phyloP scores from a whole-genome alignment of 768 basidiomycete genomes.

The Kwoniella pini region DNA sequence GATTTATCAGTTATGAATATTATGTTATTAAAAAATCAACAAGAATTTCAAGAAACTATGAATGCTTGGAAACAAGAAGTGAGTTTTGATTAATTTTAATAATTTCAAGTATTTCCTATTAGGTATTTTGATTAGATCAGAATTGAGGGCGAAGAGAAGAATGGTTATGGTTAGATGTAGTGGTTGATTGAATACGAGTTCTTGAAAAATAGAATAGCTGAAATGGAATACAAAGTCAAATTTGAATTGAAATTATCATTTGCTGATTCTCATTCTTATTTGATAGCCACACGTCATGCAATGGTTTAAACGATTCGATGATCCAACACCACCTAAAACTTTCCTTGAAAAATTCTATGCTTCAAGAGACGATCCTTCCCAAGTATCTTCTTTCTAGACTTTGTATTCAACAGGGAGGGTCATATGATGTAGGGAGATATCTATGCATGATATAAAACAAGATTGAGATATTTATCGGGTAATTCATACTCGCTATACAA shows the following conservation, averaged over 20 bases:
- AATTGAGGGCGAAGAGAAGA: too few relatives aligned
- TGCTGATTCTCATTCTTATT: background rate
- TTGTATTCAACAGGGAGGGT: background rate
- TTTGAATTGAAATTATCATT: background rate
- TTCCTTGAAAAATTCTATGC: conserved; percentile 55
- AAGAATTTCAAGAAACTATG: conserved; percentile 91
- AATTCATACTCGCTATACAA: too few relatives aligned
- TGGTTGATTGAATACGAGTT: too few relatives aligned
- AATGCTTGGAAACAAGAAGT: conserved; percentile 85
- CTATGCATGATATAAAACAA: conserved; percentile 2
- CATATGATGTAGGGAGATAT: background rate
- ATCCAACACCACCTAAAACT: conserved; percentile 46
- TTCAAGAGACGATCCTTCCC: conserved; percentile 51
- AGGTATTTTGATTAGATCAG: too few relatives aligned
- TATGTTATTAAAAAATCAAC: conserved; percentile 75
- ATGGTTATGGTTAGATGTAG: too few relatives aligned
- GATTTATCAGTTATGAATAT: conserved; percentile 83
- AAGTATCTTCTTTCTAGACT: conserved; percentile 42
- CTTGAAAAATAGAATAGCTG: too few relatives aligned
- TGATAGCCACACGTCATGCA: conserved; percentile 51
- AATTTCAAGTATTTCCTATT: too few relatives aligned
- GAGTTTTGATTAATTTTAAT: conserved; percentile 21
- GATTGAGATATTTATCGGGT: too few relatives aligned
- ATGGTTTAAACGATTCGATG: conserved; percentile 54
- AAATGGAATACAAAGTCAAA: too few relatives aligned